Conservation (phyloP, 345 rosid genomes). For the Camelina hispida region DNA sequence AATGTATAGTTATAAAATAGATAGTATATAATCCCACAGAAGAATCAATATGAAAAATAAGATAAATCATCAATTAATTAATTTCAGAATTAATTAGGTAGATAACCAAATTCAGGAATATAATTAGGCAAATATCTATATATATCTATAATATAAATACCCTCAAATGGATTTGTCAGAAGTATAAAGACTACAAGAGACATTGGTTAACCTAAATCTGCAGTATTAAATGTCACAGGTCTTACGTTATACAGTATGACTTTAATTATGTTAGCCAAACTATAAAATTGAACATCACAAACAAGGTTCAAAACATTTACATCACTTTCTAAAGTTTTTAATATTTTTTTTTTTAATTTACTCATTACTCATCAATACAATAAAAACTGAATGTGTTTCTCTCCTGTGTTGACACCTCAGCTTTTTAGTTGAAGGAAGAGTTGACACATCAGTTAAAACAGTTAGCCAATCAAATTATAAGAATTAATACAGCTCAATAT, state of each 20-base stretch:
- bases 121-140: neutral
- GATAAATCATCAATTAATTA: neutral
- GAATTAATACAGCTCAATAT: too few species aligned
- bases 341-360: neutral
- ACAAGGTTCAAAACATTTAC: conserved; percentile 12
- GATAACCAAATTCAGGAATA: conserved; percentile 3
- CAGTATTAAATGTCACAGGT: neutral
- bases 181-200: neutral
- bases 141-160: neutral
- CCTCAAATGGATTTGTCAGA: neutral
- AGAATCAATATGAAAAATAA: neutral
- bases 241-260: neutral
- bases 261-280: neutral
- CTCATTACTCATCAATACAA: conserved; percentile 15
- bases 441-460: too few species aligned
- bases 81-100: conserved; percentile 1
- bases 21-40: neutral
- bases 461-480: too few species aligned
- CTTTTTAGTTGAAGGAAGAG: too few species aligned
- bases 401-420: too few species aligned
- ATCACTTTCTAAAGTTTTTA: neutral
- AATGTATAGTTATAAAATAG: too few species aligned
- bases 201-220: neutral
- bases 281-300: neutral
- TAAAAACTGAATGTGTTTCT: too few species aligned